Conservation (phyloP, 225 moss, liverwort and hornwort species). For the Pseudisothecium myosuroides region DNA sequence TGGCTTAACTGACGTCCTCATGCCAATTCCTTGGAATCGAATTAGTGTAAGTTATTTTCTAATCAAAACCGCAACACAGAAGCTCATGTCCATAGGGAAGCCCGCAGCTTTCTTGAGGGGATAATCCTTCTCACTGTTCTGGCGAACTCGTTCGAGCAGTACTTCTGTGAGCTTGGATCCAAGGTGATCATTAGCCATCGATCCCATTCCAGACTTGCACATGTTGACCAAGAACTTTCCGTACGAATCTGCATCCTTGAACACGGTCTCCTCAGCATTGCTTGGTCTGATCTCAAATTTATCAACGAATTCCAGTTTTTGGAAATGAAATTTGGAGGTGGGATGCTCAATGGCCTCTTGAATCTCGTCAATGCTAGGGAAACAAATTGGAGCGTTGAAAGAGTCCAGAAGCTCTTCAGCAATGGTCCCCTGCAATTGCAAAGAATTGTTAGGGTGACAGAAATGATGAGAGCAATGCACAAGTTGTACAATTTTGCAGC, state of each 20-base stretch:
- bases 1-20: neutral
- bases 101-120: neutral
- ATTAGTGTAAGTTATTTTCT: neutral
- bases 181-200: neutral
- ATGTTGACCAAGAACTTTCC: neutral
- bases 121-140: conserved; percentile 3
- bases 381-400: conserved; percentile 19
- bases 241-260: conserved; percentile 15
- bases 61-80: conserved; percentile 2
- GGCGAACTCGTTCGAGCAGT: conserved; percentile 2
- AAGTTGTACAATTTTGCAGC: neutral
- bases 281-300: neutral
- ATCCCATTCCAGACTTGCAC: neutral
- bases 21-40: neutral
- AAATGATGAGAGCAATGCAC: neutral
- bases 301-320: conserved; percentile 17
- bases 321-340: conserved; percentile 11
- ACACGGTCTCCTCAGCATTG: neutral
- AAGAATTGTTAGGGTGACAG: neutral
- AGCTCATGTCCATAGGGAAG: conserved; percentile 2
- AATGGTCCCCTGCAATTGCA: conserved; percentile 15
- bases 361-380: conserved; percentile 25
- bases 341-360: conserved; percentile 11
- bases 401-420: conserved; percentile 16
- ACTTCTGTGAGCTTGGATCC: neutral